Conservation (phyloP, 345 rosid genomes). For the Excoecaria cochinchinensis region DNA sequence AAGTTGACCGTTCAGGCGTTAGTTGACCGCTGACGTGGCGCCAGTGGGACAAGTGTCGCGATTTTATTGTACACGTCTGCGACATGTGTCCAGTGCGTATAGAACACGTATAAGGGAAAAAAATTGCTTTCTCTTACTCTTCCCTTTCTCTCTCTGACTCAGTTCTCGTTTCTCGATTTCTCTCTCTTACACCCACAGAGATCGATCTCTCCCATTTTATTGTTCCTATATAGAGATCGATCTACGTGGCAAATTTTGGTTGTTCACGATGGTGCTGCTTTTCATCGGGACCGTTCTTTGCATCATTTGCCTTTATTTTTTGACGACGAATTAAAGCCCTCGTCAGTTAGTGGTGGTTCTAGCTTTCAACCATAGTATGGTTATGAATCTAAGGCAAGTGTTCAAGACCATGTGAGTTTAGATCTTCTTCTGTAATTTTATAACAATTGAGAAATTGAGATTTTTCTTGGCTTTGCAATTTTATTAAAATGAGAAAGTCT, state of each 20-base stretch:
- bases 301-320: constrained; percentile 43
- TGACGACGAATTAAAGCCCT: constrained; percentile 38
- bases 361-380: constrained; percentile 43
- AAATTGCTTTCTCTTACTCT: too few species aligned
- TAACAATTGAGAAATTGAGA: neutral
- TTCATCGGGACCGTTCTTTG: constrained; percentile 40
- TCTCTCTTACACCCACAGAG: too few species aligned
- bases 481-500: neutral
- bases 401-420: constrained; percentile 87
- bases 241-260: constrained; percentile 75
- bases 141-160: too few species aligned
- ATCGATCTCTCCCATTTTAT: too few species aligned
- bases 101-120: too few species aligned
- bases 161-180: too few species aligned
- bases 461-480: neutral
- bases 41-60: too few species aligned
- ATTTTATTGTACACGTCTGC: too few species aligned
- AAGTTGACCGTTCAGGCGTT: too few species aligned
- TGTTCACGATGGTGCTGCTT: constrained; percentile 28
- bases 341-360: constrained; percentile 30
- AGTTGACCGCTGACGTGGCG: too few species aligned
- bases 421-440: constrained; percentile 82
- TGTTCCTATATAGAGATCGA: too few species aligned
- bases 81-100: too few species aligned
- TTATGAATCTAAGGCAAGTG: constrained; percentile 48